These are phyloP conservation scores for Pseudogymnoascus sp. DNA, from an alignment of 2,329 filamentous ascomycete species.

Conservation along the genomic window DNA sequence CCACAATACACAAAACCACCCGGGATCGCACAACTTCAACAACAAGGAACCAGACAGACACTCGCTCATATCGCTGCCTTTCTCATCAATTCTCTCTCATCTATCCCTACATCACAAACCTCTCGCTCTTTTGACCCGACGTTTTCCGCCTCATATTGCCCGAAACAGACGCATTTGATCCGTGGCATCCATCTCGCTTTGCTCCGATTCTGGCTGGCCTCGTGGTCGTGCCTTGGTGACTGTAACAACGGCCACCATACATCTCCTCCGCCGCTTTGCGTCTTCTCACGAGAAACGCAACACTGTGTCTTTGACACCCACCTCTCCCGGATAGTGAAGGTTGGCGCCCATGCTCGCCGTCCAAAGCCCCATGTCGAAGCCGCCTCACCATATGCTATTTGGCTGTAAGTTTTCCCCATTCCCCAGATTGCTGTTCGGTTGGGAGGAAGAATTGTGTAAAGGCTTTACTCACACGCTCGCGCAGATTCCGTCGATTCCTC, in stretches of 20 bases:
- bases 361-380: constrained; percentile 46
- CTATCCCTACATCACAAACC: no score
- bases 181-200: no score
- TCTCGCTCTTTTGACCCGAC: no score
- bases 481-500: constrained; percentile 39
- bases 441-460: neutral
- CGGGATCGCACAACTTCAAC: no score
- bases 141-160: no score
- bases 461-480: neutral
- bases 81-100: no score
- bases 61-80: no score
- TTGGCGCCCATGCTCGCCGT: constrained; percentile 51
- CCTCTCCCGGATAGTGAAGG: constrained; percentile 19
- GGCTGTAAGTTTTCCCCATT: constrained; percentile 48
- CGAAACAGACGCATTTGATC: no score
- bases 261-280: neutral
- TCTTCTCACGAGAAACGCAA: neutral
- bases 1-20: no score
- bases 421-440: neutral
- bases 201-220: no score
- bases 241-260: neutral
- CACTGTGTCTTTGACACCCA: no score
- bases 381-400: constrained; percentile 51
- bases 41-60: no score
- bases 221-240: neutral